Percentiles rank a stretch among this genome's conserved stretches.
Conservation (phyloP, 208 protist species). For the Trypanosomatidae sp. region DNA sequence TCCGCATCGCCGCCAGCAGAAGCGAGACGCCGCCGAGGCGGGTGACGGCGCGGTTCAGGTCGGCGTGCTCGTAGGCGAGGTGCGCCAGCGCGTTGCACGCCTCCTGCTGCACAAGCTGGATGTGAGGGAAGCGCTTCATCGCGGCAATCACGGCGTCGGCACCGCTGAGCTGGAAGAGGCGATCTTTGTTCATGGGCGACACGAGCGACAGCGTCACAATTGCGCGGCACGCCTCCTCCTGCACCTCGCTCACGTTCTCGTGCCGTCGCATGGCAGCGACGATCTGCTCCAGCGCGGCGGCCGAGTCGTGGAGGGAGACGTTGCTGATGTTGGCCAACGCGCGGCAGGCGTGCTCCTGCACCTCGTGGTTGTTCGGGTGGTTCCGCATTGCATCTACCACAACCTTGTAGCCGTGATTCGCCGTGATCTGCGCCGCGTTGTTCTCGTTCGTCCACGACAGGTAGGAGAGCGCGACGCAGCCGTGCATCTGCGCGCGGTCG, state of each 20-base stretch:
- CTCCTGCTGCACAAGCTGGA: slow-evolving; percentile 88
- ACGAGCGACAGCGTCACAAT: slow-evolving; percentile 89
- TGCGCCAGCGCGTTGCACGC: slow-evolving; percentile 92
- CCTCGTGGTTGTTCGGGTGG: slow-evolving; percentile 83
- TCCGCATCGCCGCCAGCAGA: slow-evolving; percentile 78
- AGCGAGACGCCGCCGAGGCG: slow-evolving; percentile 71
- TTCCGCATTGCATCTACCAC: slow-evolving; percentile 89
- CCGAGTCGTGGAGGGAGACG: slow-evolving; percentile 50
- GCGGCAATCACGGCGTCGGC: slow-evolving; percentile 76
- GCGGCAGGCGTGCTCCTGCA: slow-evolving; percentile 89
- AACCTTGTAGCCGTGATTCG: slow-evolving; percentile 75
- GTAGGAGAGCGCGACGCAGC: slow-evolving; percentile 89
- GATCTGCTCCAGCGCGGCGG: slow-evolving; percentile 75
- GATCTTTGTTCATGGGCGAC: slow-evolving; percentile 81
- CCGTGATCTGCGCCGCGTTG: slow-evolving; percentile 82
- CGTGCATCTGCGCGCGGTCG: slow-evolving; percentile 91
- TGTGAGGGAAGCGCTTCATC: slow-evolving; percentile 72
- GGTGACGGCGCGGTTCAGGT: slow-evolving; percentile 84
- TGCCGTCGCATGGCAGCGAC: slow-evolving; percentile 82
- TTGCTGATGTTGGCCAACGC: slow-evolving; percentile 90
- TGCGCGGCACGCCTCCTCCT: slow-evolving; percentile 90
- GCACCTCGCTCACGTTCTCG: slow-evolving; percentile 76
- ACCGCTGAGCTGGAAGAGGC: slow-evolving; percentile 69
- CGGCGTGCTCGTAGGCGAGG: slow-evolving; percentile 86
- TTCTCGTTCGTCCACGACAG: slow-evolving; percentile 89